phyloP scores from a whole-genome alignment of 192 early-diverging fungal species.

The Haplosporangium gracile region DNA sequence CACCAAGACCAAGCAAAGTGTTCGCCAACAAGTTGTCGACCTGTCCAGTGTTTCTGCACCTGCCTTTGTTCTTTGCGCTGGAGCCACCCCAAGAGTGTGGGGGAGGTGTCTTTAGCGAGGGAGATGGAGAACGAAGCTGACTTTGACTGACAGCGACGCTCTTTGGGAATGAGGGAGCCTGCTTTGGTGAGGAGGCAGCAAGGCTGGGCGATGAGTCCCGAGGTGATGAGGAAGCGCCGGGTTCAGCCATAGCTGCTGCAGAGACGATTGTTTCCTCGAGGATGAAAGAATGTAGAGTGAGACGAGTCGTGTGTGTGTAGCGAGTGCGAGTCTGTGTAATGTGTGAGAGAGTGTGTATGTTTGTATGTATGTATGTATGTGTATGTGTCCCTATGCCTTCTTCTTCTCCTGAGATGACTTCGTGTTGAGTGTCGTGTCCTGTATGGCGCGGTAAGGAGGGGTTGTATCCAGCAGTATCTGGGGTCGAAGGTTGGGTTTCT shows the following conservation, averaged over 20 bases:
- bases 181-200: slow-evolving; percentile 38
- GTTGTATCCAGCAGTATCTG: not conserved
- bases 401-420: not conserved
- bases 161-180: slow-evolving; percentile 25
- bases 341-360: not conserved
- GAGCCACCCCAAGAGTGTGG: slow-evolving; percentile 42
- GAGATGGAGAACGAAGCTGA: slow-evolving; percentile 49
- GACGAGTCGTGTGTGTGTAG: not conserved
- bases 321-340: not conserved
- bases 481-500: too few relatives aligned
- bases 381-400: not conserved
- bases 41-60: not conserved
- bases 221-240: slow-evolving; percentile 33
- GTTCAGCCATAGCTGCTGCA: slow-evolving; percentile 35
- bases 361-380: not conserved
- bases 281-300: not conserved
- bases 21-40: not conserved
- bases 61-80: slow-evolving; percentile 48
- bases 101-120: slow-evolving; percentile 51
- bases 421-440: not conserved
- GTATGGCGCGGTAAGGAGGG: not conserved
- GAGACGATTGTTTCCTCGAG: not conserved
- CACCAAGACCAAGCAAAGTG: not conserved
- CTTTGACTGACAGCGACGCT: slow-evolving; percentile 2
- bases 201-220: slow-evolving; percentile 37